A percentile compares a stretch with the other conserved stretches of the same genome.
These are phyloP conservation scores for Boletus vermiculosoides DNA, from an alignment of 768 basidiomycete genomes.

Conservation along the genomic window DNA sequence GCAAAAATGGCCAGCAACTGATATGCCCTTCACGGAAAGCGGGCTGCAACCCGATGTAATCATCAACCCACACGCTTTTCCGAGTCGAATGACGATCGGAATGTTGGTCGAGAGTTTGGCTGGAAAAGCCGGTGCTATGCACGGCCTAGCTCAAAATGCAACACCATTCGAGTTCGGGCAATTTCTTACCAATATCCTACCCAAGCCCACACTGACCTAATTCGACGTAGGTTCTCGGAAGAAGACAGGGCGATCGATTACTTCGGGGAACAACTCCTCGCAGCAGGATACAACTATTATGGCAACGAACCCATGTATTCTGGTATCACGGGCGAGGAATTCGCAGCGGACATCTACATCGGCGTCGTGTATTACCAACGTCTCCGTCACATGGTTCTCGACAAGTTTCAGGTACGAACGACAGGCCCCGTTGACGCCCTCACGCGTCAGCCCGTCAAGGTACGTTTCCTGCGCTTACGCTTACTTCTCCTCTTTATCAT, in stretches of 20 bases:
- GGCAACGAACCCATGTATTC: conserved; percentile 99
- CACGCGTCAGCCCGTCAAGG: conserved; percentile 97
- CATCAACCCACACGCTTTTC: conserved; percentile 99
- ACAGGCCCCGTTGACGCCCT: conserved; percentile 96
- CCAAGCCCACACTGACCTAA: conserved; percentile 11
- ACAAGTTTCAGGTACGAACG: conserved; percentile 99
- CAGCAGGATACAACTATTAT: conserved; percentile 97
- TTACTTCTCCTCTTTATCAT: background rate
- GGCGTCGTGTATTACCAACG: conserved; percentile 99
- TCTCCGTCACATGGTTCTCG: conserved; percentile 97
- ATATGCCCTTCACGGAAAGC: conserved; percentile 99
- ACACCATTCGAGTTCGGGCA: conserved; percentile 89
- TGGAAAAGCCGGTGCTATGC: conserved; percentile 98
- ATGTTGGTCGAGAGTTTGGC: conserved; percentile 99
- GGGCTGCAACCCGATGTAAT: conserved; percentile 99
- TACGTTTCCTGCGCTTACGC: conserved; percentile 33
- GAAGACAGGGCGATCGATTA: conserved; percentile 97
- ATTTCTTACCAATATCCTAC: background rate
- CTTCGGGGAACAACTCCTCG: conserved; percentile 91
- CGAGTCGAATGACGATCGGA: conserved; percentile 99
- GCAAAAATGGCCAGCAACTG: conserved; percentile 96
- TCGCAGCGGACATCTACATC: conserved; percentile 97
- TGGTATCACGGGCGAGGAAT: conserved; percentile 98
- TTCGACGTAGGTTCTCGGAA: conserved; percentile 74
- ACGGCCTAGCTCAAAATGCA: conserved; percentile 96